Base-by-base conservation (phyloP, 2,329 filamentous ascomycete genomes). In the Atkinsonella texensis region DNA sequence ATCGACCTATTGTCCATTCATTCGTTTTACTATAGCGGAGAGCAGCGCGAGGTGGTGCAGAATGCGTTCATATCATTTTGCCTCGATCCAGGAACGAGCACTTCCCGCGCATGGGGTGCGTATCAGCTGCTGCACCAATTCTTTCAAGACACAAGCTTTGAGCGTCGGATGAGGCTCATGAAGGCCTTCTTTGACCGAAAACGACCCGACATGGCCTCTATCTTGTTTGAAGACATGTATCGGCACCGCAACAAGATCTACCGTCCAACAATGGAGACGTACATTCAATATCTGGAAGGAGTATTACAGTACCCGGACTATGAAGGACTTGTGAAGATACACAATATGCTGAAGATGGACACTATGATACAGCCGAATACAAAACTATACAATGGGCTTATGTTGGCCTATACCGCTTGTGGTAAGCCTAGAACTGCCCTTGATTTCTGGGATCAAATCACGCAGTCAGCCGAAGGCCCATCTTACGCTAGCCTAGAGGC, bases 301-400 rank as follows among this genome's bases (percentile, higher is more conserved):
- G 78, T 95, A 23, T 83, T 84, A 3, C 66, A 68, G n/a, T 67
- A 69, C 42, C 68, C 69, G 1, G 70, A 73, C 51, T 32, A 69
- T 1, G 81, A 87, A 52, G 82, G 81, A 42, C 70, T 96, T 18
- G 80, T 82, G 53, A 80, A 85, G 55, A 79, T 95, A 2, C 86
- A 95, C 70, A 95, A 96, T 63, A 91, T 95, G 80, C 75, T 96
- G 58, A 97, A 95, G 70, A 83, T 96, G 65, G 93, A 98, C 65
- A 77, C 83, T n/a, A 79, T 80, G 42, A 76, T 97, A 39, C 82
- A 90, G 58, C 76, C 84, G 4, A 83, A 79, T 58, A 97, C 91
- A 0, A 74, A 73, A 51, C 73, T 97, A 2, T 81, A 85, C 59
- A 97, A 95, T 60, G 82, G 85, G 0, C 72, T 97, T 47, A 95